Conservation (phyloP, 225 moss, liverwort and hornwort species). For the Lunularia cruciata region DNA sequence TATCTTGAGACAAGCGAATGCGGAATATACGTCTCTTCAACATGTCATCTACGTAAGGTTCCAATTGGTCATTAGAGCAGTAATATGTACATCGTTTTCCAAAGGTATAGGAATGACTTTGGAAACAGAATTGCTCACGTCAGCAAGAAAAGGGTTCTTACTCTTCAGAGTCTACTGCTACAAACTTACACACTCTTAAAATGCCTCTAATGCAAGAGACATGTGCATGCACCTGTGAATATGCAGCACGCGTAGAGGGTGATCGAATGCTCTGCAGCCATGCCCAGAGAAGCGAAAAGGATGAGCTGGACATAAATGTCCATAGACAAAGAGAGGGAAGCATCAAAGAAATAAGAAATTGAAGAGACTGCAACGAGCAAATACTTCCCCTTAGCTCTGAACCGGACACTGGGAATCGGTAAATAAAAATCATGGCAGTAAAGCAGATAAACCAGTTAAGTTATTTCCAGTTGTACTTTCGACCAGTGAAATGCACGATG, state of each 20-base stretch:
- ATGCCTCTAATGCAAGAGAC: slow-evolving; percentile 42
- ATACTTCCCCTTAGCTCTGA: neutral
- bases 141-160: slow-evolving; percentile 7
- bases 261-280: slow-evolving; percentile 87
- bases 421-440: neutral
- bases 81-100: neutral
- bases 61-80: neutral
- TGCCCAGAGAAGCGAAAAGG: slow-evolving; percentile 37
- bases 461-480: neutral
- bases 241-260: slow-evolving; percentile 89
- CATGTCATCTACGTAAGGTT: neutral
- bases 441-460: neutral
- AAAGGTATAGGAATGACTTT: slow-evolving; percentile 1
- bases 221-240: slow-evolving; percentile 60
- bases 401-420: neutral
- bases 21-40: neutral
- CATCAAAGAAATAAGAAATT: slow-evolving; percentile 4
- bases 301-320: slow-evolving; percentile 29
- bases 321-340: slow-evolving; percentile 9
- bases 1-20: neutral
- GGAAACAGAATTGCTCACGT: neutral
- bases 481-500: neutral
- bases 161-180: slow-evolving; percentile 13
- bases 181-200: slow-evolving; percentile 17
- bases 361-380: neutral